Evolutionary conservation across 768 basidiomycete genomes (phyloP).

Genomic region (Podaxis carcinomalis): DNA sequence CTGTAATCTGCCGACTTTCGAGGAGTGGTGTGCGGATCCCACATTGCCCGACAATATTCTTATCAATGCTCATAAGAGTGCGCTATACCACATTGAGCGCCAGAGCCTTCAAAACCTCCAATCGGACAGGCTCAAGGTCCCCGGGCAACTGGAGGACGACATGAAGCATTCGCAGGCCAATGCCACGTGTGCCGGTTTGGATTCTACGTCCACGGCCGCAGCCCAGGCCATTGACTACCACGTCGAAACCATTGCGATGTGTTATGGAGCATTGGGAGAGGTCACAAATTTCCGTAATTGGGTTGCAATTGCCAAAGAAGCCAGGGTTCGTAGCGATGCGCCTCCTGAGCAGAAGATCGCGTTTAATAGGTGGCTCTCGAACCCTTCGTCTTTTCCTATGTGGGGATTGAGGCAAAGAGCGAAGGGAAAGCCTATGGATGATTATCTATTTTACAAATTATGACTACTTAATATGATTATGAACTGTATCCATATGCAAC

Average conservation of each 20-base stretch:
- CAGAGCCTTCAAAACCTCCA: slow-evolving; percentile 34
- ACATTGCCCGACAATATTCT: slow-evolving; percentile 35
- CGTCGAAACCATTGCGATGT: slow-evolving; percentile 35
- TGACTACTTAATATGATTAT: background rate
- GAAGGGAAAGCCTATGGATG: background rate
- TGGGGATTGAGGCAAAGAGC: slow-evolving; percentile 30
- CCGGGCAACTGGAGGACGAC: background rate
- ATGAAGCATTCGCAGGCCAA: background rate
- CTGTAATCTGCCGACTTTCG: slow-evolving; percentile 31
- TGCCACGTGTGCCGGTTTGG: background rate
- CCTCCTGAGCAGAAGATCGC: slow-evolving; percentile 22
- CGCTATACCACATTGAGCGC: slow-evolving; percentile 33
- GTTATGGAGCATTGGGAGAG: slow-evolving; percentile 36
- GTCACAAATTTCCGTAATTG: slow-evolving; percentile 30
- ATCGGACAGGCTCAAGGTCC: background rate
- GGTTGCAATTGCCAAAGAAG: slow-evolving; percentile 25
- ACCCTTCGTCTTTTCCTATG: slow-evolving; percentile 30
- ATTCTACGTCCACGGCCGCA: background rate
- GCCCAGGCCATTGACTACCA: slow-evolving; percentile 17
- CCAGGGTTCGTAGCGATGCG: slow-evolving; percentile 12
- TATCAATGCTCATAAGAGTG: slow-evolving; percentile 33
- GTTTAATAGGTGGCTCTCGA: slow-evolving; percentile 29
- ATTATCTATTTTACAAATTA: background rate
- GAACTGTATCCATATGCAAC: background rate
- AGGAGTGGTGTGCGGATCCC: slow-evolving; percentile 38